Conservation (phyloP, 352 stramenopile species). For the Globisporangium solare region DNA sequence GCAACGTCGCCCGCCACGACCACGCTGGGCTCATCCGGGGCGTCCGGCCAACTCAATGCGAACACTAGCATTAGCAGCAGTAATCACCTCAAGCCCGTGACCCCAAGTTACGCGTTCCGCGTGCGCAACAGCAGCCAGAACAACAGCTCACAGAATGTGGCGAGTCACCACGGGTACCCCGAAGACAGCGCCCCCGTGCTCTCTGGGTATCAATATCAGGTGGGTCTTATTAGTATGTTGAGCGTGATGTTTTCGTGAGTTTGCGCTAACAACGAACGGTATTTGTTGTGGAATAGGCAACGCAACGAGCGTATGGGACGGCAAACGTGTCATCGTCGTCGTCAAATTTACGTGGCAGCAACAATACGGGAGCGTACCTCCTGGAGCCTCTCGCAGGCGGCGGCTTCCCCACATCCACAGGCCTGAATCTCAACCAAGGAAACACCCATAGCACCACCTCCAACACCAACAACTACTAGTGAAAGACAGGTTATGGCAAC, state of each 20-base stretch:
- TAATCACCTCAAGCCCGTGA: slow-evolving; percentile 29
- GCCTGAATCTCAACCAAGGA: not conserved
- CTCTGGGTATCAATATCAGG: slow-evolving; percentile 66
- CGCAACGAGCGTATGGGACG: slow-evolving; percentile 36
- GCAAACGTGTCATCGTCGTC: slow-evolving; percentile 19
- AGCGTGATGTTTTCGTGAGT: no score
- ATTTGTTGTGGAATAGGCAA: slow-evolving; percentile 20
- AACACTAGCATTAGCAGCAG: slow-evolving; percentile 12
- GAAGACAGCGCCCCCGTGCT: slow-evolving; percentile 50
- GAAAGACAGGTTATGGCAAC: slow-evolving; percentile 6
- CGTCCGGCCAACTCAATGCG: slow-evolving; percentile 10
- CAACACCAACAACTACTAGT: not conserved
- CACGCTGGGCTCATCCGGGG: slow-evolving; percentile 4
- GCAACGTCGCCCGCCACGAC: slow-evolving; percentile 18
- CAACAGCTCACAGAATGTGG: slow-evolving; percentile 19
- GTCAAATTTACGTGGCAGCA: slow-evolving; percentile 38
- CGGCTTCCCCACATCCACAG: slow-evolving; percentile 33
- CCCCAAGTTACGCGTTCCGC: slow-evolving; percentile 32
- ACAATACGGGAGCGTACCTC: slow-evolving; percentile 39
- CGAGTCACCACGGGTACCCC: slow-evolving; percentile 26
- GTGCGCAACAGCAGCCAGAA: slow-evolving; percentile 26
- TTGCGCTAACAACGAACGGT: not conserved
- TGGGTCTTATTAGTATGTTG: slow-evolving; percentile 10
- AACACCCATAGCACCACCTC: not conserved
- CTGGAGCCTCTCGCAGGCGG: slow-evolving; percentile 38